Evolutionary conservation across 768 basidiomycete species (phyloP), one percentile per base, ranked within the genome.

Genomic region (Auricularia sp.): DNA sequence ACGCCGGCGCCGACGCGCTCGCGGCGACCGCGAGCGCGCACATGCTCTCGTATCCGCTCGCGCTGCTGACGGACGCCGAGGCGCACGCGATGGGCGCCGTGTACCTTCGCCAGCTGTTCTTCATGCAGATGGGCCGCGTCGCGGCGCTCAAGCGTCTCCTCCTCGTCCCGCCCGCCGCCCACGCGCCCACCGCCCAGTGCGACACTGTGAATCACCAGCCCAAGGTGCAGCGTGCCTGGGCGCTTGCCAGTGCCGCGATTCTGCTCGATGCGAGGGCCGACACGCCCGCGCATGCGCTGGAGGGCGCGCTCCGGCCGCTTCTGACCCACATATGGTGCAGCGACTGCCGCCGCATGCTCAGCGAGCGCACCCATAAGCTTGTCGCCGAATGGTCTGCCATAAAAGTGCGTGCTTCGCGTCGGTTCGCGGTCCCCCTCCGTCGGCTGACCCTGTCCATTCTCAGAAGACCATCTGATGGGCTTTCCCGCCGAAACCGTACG

Each of bases 361-460:
- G 80, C 62, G 85, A 88, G 24, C 83, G 90, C 34, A 82, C 91
- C 61, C 85, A 84, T 73, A 81, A 81, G 61, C 80, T 91, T 62
- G 76, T 89, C 44, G 74, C 85, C 36, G 88, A 90, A 71, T 92
- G 90, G 90, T 87, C 90, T 4, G 78, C 84, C 34, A 87, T 92
- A 63, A 92, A 90, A 69, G 77, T 74, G 66, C 44, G 70, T 69
- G 29, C 56, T 8, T 29, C 29, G 18, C 54, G 6, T 7, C 29
- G 54, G 6, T 8, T 10, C 29, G 7, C n/a, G 18, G 29, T 29
- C 29, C 29, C 29, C 29, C 29, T 29, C 29, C n/a, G 29, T 7
- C 11, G 10, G 54, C 54, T 54, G 29, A 54, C 54, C n/a, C 29
- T 54, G 54, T 18, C 11, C n/a, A 18, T 18, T 42, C n/a, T 8